phyloP scores from a whole-genome alignment of 2,329 filamentous ascomycete species.

The Penicillium sp. region DNA sequence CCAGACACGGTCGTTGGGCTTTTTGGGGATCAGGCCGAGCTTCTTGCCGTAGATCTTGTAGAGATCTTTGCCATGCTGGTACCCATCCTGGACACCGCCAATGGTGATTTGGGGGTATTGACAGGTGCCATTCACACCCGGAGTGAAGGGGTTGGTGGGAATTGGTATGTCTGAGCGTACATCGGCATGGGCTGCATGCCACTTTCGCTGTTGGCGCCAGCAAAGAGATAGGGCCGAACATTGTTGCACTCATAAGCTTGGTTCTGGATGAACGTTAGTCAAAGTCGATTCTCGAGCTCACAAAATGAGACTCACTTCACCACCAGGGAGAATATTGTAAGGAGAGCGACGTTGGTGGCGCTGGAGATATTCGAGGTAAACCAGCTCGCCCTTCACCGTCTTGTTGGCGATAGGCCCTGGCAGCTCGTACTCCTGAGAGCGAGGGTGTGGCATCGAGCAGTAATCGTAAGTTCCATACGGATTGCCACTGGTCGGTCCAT shows the following conservation, averaged over 20 bases:
- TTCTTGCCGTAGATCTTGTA: slow-evolving; percentile 35
- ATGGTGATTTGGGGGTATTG: slow-evolving; percentile 45
- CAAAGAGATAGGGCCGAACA: slow-evolving; percentile 41
- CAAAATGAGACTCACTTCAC: slow-evolving; percentile 30
- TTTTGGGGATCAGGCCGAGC: slow-evolving; percentile 34
- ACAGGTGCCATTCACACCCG: slow-evolving; percentile 38
- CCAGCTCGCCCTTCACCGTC: slow-evolving; percentile 31
- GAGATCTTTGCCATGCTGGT: slow-evolving; percentile 40
- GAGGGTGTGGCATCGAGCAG: slow-evolving; percentile 45
- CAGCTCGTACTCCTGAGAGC: slow-evolving; percentile 32
- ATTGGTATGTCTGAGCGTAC: slow-evolving; percentile 41
- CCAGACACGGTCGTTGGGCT: slow-evolving; percentile 34
- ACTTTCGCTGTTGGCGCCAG: slow-evolving; percentile 22
- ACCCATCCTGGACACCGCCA: slow-evolving; percentile 41
- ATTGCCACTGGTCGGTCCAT: slow-evolving; percentile 21
- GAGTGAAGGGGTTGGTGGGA: slow-evolving; percentile 35
- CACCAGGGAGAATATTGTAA: slow-evolving; percentile 43
- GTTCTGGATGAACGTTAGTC: slow-evolving; percentile 26
- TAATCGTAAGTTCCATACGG: slow-evolving; percentile 41
- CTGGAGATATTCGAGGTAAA: slow-evolving; percentile 43
- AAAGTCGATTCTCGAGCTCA: neutral
- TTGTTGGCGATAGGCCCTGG: slow-evolving; percentile 32
- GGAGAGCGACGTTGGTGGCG: slow-evolving; percentile 42
- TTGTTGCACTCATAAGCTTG: slow-evolving; percentile 42
- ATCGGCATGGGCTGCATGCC: slow-evolving; percentile 29